These are phyloP conservation scores for Yarrowia osloensis DNA, from an alignment of 805 yeast species.

Conservation along the genomic window DNA sequence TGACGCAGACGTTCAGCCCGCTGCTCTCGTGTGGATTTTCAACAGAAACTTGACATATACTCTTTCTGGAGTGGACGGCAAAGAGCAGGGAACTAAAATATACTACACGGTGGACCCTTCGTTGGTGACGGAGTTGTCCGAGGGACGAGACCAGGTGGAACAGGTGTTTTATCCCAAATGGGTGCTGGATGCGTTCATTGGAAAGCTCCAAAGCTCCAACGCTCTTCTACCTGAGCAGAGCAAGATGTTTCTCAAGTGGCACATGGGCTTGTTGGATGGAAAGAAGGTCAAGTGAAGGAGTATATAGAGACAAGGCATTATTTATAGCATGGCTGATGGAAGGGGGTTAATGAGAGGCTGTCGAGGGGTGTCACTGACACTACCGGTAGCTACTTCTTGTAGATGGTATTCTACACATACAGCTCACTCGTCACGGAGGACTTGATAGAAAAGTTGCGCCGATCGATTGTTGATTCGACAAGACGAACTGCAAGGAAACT, in stretches of 20 bases:
- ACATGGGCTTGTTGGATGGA: constrained; percentile 38
- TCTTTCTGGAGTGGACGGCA: constrained; percentile 49
- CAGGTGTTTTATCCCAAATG: constrained; percentile 42
- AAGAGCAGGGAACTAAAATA: constrained; percentile 52
- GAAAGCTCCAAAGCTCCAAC: constrained; percentile 41
- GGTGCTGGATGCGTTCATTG: constrained; percentile 43
- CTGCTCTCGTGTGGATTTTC: constrained; percentile 14
- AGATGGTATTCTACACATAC: too few relatives aligned
- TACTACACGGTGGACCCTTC: constrained; percentile 46
- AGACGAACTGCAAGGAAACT: too few relatives aligned
- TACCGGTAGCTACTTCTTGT: too few relatives aligned
- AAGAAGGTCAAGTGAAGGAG: not conserved
- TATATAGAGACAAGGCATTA: not conserved
- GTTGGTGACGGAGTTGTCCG: constrained; percentile 40
- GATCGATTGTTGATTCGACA: too few relatives aligned
- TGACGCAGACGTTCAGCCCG: not conserved
- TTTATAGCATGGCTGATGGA: not conserved
- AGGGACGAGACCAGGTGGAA: constrained; percentile 48
- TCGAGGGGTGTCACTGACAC: too few relatives aligned
- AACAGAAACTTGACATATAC: constrained; percentile 15
- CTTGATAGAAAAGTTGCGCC: too few relatives aligned
- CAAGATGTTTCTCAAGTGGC: constrained; percentile 39
- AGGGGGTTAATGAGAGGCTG: too few relatives aligned
- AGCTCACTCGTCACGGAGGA: too few relatives aligned
- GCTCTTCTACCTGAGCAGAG: constrained; percentile 43